phyloP scores from a whole-genome alignment of 2,329 filamentous ascomycete species.

The Ascomycota sp. region DNA sequence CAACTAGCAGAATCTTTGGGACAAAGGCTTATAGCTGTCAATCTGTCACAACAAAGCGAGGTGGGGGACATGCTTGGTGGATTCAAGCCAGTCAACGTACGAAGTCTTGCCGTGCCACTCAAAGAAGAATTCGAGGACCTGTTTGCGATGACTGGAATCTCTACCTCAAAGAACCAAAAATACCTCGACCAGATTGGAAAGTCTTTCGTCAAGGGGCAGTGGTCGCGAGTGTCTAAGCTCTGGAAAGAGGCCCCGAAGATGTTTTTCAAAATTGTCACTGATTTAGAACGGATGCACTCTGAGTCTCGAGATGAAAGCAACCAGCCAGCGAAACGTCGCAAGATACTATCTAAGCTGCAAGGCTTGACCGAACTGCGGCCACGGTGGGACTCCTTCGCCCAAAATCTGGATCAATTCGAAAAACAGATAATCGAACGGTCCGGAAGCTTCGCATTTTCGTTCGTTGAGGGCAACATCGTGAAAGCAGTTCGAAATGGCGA shows the following conservation, averaged over 20 bases:
- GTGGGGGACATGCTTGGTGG: slow-evolving; percentile 86
- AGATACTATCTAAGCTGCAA: slow-evolving; percentile 43
- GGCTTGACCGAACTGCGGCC: slow-evolving; percentile 32
- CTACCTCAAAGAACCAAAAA: slow-evolving; percentile 62
- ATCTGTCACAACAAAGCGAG: slow-evolving; percentile 93
- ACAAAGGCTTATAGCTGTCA: slow-evolving; percentile 75
- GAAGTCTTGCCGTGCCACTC: slow-evolving; percentile 67
- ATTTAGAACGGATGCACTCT: slow-evolving; percentile 23
- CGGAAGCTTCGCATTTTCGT: slow-evolving; percentile 73
- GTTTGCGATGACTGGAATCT: slow-evolving; percentile 68
- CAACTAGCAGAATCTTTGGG: slow-evolving; percentile 69
- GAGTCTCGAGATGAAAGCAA: slow-evolving; percentile 13
- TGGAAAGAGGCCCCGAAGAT: slow-evolving; percentile 80
- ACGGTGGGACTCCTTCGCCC: slow-evolving; percentile 62
- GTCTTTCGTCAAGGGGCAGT: slow-evolving; percentile 59
- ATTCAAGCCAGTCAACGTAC: slow-evolving; percentile 84
- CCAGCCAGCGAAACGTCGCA: slow-evolving; percentile 47
- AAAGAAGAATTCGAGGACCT: slow-evolving; percentile 87
- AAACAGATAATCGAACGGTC: slow-evolving; percentile 51
- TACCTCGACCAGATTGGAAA: slow-evolving; percentile 67
- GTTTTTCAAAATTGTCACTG: slow-evolving; percentile 48
- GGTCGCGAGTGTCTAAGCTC: slow-evolving; percentile 63
- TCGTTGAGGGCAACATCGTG: slow-evolving; percentile 86
- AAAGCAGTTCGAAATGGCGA: slow-evolving; percentile 90
- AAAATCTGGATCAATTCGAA: slow-evolving; percentile 55